phyloP scores from a whole-genome alignment of 192 early-diverging fungal species.

The Linnemannia zychae region DNA sequence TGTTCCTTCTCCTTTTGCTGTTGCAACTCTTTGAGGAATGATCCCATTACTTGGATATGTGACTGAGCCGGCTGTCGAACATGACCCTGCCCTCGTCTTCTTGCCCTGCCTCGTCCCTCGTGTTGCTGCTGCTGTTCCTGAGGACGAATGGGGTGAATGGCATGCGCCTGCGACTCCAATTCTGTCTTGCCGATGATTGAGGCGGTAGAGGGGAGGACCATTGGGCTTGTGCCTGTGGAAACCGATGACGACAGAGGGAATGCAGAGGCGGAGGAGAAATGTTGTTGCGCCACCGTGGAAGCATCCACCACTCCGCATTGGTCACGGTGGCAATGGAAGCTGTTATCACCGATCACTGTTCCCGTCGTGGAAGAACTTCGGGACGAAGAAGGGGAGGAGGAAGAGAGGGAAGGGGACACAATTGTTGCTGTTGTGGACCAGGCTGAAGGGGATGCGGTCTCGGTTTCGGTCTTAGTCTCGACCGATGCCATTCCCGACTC shows the following conservation, averaged over 20 bases:
- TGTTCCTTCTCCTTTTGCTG: neutral
- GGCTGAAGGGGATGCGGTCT: neutral
- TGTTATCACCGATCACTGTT: neutral
- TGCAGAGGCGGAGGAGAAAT: neutral
- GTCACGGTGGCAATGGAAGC: neutral
- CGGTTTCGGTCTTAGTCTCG: neutral
- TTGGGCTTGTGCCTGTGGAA: neutral
- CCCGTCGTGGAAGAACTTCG: neutral
- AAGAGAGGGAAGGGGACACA: neutral
- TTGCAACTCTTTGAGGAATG: neutral
- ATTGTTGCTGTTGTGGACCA: neutral
- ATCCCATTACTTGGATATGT: neutral
- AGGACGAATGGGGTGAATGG: neutral
- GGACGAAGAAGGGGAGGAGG: neutral
- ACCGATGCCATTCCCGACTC: neutral
- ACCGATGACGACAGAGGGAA: neutral
- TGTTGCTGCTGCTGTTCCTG: neutral
- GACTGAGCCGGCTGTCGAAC: neutral
- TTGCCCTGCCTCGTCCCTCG: neutral
- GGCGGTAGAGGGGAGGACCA: neutral
- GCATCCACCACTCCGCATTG: neutral
- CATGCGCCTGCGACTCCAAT: neutral
- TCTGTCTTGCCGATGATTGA: neutral
- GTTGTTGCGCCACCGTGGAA: neutral
- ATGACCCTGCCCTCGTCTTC: neutral